Evolutionary conservation across 768 basidiomycete genomes (phyloP).

Genomic region (Boletellus emodensis): DNA sequence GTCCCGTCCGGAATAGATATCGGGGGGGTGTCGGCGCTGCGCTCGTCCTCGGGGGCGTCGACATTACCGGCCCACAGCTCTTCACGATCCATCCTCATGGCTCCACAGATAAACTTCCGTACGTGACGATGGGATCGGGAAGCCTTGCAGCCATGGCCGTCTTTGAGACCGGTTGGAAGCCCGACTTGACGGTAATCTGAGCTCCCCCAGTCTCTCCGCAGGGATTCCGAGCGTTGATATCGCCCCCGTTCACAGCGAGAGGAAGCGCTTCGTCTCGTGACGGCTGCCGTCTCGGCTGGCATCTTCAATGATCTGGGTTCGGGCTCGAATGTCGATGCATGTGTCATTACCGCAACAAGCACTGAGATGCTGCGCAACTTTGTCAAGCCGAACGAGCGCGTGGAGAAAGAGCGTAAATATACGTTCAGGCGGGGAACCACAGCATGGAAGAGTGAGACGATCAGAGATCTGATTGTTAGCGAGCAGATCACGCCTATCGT

Average conservation of each 20-base stretch:
- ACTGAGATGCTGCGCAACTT: slow-evolving; percentile 95
- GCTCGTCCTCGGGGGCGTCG: slow-evolving; percentile 95
- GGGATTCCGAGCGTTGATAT: background rate
- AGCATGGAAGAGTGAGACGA: slow-evolving; percentile 77
- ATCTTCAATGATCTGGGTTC: slow-evolving; percentile 99
- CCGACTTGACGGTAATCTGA: slow-evolving; percentile 69
- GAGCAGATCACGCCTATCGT: slow-evolving; percentile 60
- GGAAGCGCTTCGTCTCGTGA: slow-evolving; percentile 79
- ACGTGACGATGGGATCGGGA: slow-evolving; percentile 98
- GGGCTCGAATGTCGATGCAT: slow-evolving; percentile 97
- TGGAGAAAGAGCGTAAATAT: slow-evolving; percentile 65
- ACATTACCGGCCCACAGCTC: slow-evolving; percentile 87
- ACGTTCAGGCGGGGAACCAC: slow-evolving; percentile 85
- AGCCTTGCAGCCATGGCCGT: slow-evolving; percentile 97
- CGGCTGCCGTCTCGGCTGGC: slow-evolving; percentile 86
- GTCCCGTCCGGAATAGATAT: slow-evolving; percentile 46
- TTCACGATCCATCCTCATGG: slow-evolving; percentile 97
- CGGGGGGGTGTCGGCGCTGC: slow-evolving; percentile 95
- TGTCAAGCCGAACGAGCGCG: slow-evolving; percentile 85
- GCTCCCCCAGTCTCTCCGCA: background rate
- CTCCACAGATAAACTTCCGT: slow-evolving; percentile 97
- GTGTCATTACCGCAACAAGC: slow-evolving; percentile 80
- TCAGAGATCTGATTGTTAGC: slow-evolving; percentile 65
- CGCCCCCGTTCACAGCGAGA: slow-evolving; percentile 48
- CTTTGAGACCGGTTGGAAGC: slow-evolving; percentile 83